Percentiles rank a stretch among this genome's conserved stretches.
Conservation (phyloP, 2,329 filamentous ascomycete species). For the Parascedosporium putredinis region DNA sequence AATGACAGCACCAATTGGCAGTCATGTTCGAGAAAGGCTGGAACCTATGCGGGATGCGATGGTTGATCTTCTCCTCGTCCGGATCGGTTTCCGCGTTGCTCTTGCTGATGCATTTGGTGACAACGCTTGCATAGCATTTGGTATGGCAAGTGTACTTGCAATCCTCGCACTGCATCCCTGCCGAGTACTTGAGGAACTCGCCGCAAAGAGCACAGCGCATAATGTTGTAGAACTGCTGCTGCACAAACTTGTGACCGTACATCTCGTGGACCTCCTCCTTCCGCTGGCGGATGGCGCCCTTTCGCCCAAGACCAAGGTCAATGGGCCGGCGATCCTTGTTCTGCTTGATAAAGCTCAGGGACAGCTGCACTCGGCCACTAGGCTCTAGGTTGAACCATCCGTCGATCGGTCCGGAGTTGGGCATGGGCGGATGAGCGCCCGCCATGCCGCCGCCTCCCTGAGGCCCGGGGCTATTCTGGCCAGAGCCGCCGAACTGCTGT, state of each 20-base stretch:
- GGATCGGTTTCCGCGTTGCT: conserved; percentile 97
- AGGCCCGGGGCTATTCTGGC: conserved; percentile 26
- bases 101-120: conserved; percentile 99
- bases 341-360: conserved; percentile 86
- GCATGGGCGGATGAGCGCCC: conserved; percentile 35
- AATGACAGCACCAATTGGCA: conserved; percentile 99
- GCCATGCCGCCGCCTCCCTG: too few relatives aligned
- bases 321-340: conserved; percentile 72
- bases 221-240: conserved; percentile 99
- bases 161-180: conserved; percentile 98
- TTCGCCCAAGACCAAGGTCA: conserved; percentile 83
- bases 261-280: conserved; percentile 99
- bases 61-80: conserved; percentile 99
- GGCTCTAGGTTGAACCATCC: conserved; percentile 97
- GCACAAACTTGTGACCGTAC: conserved; percentile 97
- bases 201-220: conserved; percentile 98
- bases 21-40: conserved; percentile 95
- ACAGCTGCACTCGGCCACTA: conserved; percentile 82
- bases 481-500: conserved; percentile 30
- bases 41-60: conserved; percentile 96
- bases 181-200: conserved; percentile 96
- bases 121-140: conserved; percentile 92
- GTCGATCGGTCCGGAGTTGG: conserved; percentile 59
- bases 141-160: conserved; percentile 99
- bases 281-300: conserved; percentile 90